Base-by-base conservation (phyloP, 441 rosid species). In the Aquilaria agallochum region DNA sequence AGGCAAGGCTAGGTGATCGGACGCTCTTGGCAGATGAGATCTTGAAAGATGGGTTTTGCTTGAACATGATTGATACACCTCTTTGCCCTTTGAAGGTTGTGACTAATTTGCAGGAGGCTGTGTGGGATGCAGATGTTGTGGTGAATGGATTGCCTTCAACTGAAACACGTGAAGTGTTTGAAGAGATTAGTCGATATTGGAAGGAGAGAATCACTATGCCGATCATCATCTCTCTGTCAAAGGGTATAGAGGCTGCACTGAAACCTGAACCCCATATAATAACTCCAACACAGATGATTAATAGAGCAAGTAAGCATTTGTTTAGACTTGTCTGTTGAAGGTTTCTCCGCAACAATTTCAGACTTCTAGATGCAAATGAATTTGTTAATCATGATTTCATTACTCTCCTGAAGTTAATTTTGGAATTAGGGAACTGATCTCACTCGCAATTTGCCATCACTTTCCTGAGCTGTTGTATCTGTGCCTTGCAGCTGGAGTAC, bases 111-210 rank as follows among this genome's bases (percentile, higher is more conserved):
- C 96, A 86, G 69, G 96, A 89, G 76, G 96, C 96, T 48, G 86
- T 82, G 13, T 89, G 96, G 96, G 96, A 89, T 79, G 92, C 96
- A 3, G 96, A 89, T 63, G 74, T 89, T n/a, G 89, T 89, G 49
- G 77, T 89, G 27, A 89, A 86, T 67, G 96, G 89, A 6, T 68
- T 89, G 72, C 96, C 92, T 36, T 89, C 96, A 8, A 86, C 96
- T 1, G 96, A 89, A 72, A 84, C 96, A 1, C 68, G 60, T 0
- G 78, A 80, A 76, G 90, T 80, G 62, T 89, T 89, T 49, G 85
- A 86, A 67, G 96, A 86, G 60, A 84, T 86, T 36, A 78, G 81
- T 27, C 68, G 53, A 11, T 89, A 82, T 68, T 89, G 92, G 96
- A 82, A 84, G 68, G 93, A 89, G 68, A 79, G 96, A 69, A 71